phyloP scores from a whole-genome alignment of 1,284 basidiomycete species.

The Leccinum huronense region DNA sequence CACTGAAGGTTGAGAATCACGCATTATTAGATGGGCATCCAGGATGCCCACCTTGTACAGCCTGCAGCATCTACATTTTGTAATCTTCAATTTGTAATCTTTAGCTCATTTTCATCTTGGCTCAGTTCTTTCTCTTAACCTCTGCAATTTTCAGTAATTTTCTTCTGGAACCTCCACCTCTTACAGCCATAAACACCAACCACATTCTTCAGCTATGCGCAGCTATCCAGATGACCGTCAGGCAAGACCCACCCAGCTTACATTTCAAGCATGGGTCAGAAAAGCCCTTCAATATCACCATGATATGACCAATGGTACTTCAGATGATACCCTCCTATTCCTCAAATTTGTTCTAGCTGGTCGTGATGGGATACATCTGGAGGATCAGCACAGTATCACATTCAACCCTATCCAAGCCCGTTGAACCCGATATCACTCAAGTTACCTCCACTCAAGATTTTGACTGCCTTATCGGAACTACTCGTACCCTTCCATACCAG shows the following conservation, averaged over 20 bases:
- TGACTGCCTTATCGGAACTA: slow-evolving; percentile 17
- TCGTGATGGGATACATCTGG: neutral
- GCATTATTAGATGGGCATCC: neutral
- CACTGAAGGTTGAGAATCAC: neutral
- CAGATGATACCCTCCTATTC: neutral
- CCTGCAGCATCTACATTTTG: neutral
- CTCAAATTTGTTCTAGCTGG: slow-evolving; percentile 15
- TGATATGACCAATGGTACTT: neutral
- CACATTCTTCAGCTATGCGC: neutral
- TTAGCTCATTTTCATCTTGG: neutral
- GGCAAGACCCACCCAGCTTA: neutral
- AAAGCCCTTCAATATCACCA: neutral
- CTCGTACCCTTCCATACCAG: slow-evolving; percentile 1
- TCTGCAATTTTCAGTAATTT: neutral
- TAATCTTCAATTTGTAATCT: neutral
- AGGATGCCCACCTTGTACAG: neutral
- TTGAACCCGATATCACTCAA: neutral
- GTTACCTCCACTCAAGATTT: slow-evolving; percentile 5
- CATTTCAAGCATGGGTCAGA: neutral
- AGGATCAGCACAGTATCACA: neutral
- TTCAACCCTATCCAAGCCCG: slow-evolving; percentile 7
- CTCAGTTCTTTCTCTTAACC: neutral
- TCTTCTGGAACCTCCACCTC: neutral
- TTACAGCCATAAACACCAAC: neutral
- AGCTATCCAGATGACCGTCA: slow-evolving; percentile 9